phyloP scores from a whole-genome alignment of 169 alveolate genomes.

The Eimeria nieschulzi region DNA sequence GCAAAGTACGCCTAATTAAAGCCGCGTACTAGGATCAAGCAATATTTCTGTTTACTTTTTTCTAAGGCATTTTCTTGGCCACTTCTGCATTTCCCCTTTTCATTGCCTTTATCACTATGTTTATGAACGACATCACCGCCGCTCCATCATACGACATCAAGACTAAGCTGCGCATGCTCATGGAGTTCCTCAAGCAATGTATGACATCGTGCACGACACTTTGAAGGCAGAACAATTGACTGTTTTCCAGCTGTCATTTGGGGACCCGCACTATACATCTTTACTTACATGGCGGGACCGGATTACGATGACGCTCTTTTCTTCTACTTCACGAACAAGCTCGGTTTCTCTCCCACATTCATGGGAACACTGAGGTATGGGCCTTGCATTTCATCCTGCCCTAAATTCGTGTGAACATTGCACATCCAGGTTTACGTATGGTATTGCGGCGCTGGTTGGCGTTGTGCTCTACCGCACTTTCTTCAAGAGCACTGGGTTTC shows the following conservation, averaged over 20 bases:
- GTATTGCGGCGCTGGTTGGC: conserved; percentile 93
- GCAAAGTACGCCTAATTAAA: conserved; percentile 73
- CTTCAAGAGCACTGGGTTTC: conserved; percentile 88
- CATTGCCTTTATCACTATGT: conserved; percentile 86
- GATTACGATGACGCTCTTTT: conserved; percentile 94
- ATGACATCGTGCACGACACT: not conserved
- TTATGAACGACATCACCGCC: conserved; percentile 85
- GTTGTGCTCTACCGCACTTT: conserved; percentile 89
- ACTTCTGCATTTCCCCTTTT: conserved; percentile 91
- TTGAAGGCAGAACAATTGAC: not conserved
- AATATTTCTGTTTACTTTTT: not conserved
- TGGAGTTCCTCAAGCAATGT: conserved; percentile 87
- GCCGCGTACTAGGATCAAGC: no score
- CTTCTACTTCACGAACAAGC: conserved; percentile 92
- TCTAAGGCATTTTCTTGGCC: conserved; percentile 84
- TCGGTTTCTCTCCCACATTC: conserved; percentile 93
- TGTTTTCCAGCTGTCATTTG: conserved; percentile 80
- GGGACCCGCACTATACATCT: conserved; percentile 92
- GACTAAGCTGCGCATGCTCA: conserved; percentile 85
- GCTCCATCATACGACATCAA: conserved; percentile 77
- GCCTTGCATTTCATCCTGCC: not conserved
- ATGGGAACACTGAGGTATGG: conserved; percentile 92
- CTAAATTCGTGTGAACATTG: not conserved
- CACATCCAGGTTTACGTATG: conserved; percentile 85
- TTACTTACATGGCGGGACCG: conserved; percentile 89